phyloP scores from a whole-genome alignment of 768 basidiomycete genomes.

The Kwoniella pini region DNA sequence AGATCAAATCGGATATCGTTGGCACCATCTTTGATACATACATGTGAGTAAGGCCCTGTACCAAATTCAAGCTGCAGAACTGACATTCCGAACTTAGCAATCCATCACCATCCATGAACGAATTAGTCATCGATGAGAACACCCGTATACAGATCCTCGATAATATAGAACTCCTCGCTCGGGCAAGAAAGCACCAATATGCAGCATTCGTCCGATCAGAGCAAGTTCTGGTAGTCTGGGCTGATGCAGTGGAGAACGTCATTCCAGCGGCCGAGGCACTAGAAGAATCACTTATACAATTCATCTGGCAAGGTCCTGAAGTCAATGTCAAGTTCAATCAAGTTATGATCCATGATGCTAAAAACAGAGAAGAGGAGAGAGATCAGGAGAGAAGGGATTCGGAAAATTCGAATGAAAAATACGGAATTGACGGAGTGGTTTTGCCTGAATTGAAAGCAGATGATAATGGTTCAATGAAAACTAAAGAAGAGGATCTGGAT shows the following conservation, averaged over 20 bases:
- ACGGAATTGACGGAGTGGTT: slow-evolving; percentile 12
- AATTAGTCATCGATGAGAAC: slow-evolving; percentile 64
- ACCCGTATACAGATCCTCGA: slow-evolving; percentile 85
- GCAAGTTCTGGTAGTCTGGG: slow-evolving; percentile 81
- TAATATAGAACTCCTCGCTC: slow-evolving; percentile 71
- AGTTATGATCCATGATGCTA: slow-evolving; percentile 35
- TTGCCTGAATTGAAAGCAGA: slow-evolving; percentile 23
- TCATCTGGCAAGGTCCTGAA: slow-evolving; percentile 66
- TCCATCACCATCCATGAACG: slow-evolving; percentile 39
- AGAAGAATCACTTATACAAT: slow-evolving; percentile 72
- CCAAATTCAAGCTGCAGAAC: neutral
- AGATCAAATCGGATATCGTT: slow-evolving; percentile 63
- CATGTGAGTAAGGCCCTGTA: slow-evolving; percentile 61
- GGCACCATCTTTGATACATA: slow-evolving; percentile 26
- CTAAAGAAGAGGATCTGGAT: slow-evolving; percentile 36
- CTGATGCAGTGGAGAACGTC: slow-evolving; percentile 73
- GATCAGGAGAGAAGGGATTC: slow-evolving; percentile 16
- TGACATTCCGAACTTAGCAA: slow-evolving; percentile 17
- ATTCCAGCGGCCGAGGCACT: slow-evolving; percentile 61
- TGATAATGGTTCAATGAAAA: slow-evolving; percentile 29
- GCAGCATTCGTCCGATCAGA: slow-evolving; percentile 86
- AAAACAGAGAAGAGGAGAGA: slow-evolving; percentile 21
- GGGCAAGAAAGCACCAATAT: slow-evolving; percentile 83
- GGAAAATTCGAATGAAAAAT: slow-evolving; percentile 21
- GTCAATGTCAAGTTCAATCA: slow-evolving; percentile 41